Conservation (phyloP, 257 asterid genomes). For the Solanum rostratum region DNA sequence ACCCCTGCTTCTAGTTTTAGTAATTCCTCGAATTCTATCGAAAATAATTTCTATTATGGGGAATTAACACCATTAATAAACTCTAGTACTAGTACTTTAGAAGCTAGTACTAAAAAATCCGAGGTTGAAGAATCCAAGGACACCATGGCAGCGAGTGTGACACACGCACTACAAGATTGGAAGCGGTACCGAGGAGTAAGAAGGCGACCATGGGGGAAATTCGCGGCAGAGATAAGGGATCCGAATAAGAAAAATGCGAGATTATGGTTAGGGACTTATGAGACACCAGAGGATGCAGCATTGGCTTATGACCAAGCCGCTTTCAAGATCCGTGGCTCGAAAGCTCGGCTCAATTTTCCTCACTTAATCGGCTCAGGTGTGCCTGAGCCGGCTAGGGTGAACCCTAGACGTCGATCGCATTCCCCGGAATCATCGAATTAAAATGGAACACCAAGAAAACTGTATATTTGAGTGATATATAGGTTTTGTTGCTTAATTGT, state of each 20-base stretch:
- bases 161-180: slow-evolving; percentile 1
- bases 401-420: background rate
- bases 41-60: background rate
- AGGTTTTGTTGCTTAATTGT: background rate
- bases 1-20: background rate
- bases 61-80: background rate
- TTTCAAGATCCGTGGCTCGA: slow-evolving; percentile 8
- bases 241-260: slow-evolving; percentile 13
- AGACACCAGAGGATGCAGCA: slow-evolving; percentile 17
- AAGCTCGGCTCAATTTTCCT: slow-evolving; percentile 8
- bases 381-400: background rate
- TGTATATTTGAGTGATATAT: background rate
- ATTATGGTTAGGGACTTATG: slow-evolving; percentile 15
- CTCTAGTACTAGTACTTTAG: background rate
- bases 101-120: too few relatives aligned
- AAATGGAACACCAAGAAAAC: background rate
- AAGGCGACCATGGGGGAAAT: slow-evolving; percentile 18
- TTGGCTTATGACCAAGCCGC: slow-evolving; percentile 14
- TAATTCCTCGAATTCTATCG: background rate
- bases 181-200: slow-evolving; percentile 11
- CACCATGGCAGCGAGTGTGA: background rate
- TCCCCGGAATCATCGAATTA: background rate
- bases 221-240: slow-evolving; percentile 13
- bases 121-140: background rate
- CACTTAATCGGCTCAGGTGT: background rate